Evolutionary conservation across 345 rosid species (phyloP), one percentile per base, ranked within the genome.

Genomic region (Geranium brycei): DNA sequence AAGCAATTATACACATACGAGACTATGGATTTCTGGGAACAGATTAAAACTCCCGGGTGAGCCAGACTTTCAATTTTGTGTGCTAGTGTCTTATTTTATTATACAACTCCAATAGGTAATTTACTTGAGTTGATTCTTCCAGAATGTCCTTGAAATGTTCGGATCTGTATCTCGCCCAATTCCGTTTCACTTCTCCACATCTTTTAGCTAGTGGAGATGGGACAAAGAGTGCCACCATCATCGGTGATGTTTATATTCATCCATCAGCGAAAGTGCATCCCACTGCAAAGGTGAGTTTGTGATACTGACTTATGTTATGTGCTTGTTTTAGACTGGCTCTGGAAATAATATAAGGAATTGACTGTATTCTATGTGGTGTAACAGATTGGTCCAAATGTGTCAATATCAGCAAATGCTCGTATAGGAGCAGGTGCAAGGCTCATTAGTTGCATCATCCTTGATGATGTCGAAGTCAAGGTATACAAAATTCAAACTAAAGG

Each of bases 261-360:
- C 98, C 98, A 68, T 92, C 95, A 19, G 98, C 98, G 56, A 92
- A 92, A 87, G 83, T 86, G 59, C 96, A 92, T 78, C 93, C 89
- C 69, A 89, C 90, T 71, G 96, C 98, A 11, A 89, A 92, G 97
- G 98, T 87, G 68, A 51, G 62, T 63, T 66, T 62, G 30, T 28
- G 4, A 4, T 4, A 11, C 7, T 62, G 35, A 35, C 11, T 12
- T 8, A 16, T 57, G 4, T 57, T 3, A 57, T 17, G 5, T 16
- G 5, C 19, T 57, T 16, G 4, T 57, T 16, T 16, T 15, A n/a
- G 59, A 57, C 19, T 23, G 28, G 28, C 28, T 23, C 28, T 23
- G 28, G 28, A 23, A 23, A 23, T 65, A 35, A 35, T 35, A 4
- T 4, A 35, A 35, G 15, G 53, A 10, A 47, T 11, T 47, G 3